Percentiles rank a stretch among this genome's conserved stretches.
These are phyloP conservation scores for Astragalus glycyphyllos DNA, from an alignment of 306 rosid genomes.

Conservation along the genomic window DNA sequence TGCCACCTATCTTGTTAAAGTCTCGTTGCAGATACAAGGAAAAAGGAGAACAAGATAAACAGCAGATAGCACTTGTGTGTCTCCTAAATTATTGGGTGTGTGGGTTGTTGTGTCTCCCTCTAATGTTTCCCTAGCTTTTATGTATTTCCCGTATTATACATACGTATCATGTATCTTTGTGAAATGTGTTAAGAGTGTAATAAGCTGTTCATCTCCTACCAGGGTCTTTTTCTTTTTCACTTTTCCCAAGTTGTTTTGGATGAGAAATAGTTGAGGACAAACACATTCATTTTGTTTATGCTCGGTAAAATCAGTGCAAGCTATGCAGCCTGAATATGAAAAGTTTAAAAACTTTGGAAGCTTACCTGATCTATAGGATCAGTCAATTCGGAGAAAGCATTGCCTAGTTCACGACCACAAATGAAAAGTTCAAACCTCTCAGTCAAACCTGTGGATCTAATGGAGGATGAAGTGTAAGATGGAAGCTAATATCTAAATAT, in stretches of 20 bases:
- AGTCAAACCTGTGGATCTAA: slow-evolving; percentile 80
- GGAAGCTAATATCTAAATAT: slow-evolving; percentile 21
- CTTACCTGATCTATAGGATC: slow-evolving; percentile 98
- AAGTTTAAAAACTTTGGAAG: slow-evolving; percentile 24
- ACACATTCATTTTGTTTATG: slow-evolving; percentile 15
- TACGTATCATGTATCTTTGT: slow-evolving; percentile 2
- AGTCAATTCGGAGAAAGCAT: slow-evolving; percentile 96
- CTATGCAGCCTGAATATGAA: slow-evolving; percentile 13
- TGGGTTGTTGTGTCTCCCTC: too few species aligned
- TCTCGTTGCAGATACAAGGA: slow-evolving; percentile 12
- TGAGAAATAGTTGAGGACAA: slow-evolving; percentile 25
- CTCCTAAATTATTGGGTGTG: neutral
- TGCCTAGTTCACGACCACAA: slow-evolving; percentile 97
- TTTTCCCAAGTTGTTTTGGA: slow-evolving; percentile 4
- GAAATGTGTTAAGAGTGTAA: too few species aligned
- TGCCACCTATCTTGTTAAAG: slow-evolving; percentile 27
- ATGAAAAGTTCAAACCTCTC: slow-evolving; percentile 96
- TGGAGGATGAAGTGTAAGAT: slow-evolving; percentile 44
- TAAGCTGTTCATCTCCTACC: neutral
- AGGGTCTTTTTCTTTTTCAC: neutral
- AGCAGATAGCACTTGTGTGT: neutral
- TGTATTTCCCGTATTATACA: too few species aligned
- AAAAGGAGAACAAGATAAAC: neutral
- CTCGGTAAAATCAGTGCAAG: slow-evolving; percentile 14
- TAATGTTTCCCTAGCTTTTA: too few species aligned